Base-by-base conservation (phyloP, 768 basidiomycete species). In the Tubosaeta brunneosetosa region DNA sequence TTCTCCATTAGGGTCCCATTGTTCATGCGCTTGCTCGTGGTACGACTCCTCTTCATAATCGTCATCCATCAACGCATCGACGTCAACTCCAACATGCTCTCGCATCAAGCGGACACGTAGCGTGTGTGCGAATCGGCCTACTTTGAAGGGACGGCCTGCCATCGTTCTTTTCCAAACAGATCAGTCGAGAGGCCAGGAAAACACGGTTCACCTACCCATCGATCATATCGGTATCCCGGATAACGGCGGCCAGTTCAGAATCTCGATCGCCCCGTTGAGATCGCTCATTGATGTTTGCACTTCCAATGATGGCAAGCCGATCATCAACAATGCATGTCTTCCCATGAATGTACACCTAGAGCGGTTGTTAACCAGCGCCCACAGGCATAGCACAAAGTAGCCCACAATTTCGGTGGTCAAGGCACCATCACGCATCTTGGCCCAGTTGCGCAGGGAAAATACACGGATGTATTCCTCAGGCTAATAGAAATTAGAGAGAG, bases 271-370 rank as follows among this genome's bases (percentile, higher is more conserved):
- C 97, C 27, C 92, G 80, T 64, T 91, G 91, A 13, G 92, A 95
- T 34, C 97, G 84, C 66, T 99, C 97, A 65, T 99, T 98, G 74
- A 99, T 93, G 67, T 97, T 98, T 16, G 95, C 95, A 50, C 92
- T 94, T 14, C 93, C 93, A 57, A 97, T 97, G 64, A 97, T 93
- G 31, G 83, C 93, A 52, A 94, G 74, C 48, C 97, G 84, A 66
- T 99, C 95, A 66, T 99, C 97, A 5, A 97, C 94, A 50, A 98
- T 85, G 60, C 86, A 86, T 17, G 77, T 49, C 58, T 74, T 61
- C 27, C 42, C 88, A 65, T 95, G 93, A 55, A 95, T 91, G 70
- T 97, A 94, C 19, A 95, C 84, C 83, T 88, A 55, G 11, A 27
- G 61, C 27, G 46, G 10, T 48, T 40, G 13, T 67, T 26, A 66